phyloP scores from a whole-genome alignment of 1,284 basidiomycete genomes.

The Ustilago sp. region DNA sequence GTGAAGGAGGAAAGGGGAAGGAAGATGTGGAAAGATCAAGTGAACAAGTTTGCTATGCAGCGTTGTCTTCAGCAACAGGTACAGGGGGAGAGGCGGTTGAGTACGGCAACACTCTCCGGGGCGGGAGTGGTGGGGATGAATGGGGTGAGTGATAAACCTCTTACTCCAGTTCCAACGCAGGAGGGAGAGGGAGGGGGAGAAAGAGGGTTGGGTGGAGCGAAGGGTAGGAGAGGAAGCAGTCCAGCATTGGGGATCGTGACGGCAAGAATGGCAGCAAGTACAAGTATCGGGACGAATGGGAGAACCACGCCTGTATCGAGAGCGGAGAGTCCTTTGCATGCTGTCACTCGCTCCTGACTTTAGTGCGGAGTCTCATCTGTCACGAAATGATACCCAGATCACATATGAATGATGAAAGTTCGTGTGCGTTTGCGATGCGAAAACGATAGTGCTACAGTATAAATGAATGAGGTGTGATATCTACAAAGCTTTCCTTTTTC shows the following conservation, averaged over 20 bases:
- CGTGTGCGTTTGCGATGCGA: background rate
- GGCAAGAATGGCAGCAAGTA: background rate
- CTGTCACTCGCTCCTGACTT: background rate
- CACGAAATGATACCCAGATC: background rate
- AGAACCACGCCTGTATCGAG: constrained; percentile 10
- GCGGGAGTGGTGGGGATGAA: background rate
- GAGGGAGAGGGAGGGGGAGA: constrained; percentile 2
- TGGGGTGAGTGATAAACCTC: constrained; percentile 8
- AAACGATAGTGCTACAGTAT: constrained; percentile 9
- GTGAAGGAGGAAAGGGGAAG: constrained; percentile 33
- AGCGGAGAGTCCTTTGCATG: constrained; percentile 19
- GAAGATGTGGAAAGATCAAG: constrained; percentile 39
- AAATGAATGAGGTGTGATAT: background rate
- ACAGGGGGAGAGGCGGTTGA: constrained; percentile 14
- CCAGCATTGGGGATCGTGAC: constrained; percentile 6
- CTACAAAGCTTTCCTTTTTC: background rate
- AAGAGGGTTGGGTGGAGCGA: background rate
- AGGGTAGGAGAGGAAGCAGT: constrained; percentile 12
- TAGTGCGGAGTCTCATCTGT: background rate
- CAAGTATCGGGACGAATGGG: background rate
- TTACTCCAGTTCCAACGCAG: constrained; percentile 19
- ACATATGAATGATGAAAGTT: background rate
- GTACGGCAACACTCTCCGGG: background rate
- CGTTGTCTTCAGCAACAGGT: constrained; percentile 24
- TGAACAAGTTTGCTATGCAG: constrained; percentile 35